Evolutionary conservation across 306 rosid species (phyloP), one percentile per base, ranked within the genome.

Genomic region (Malus orientalis): DNA sequence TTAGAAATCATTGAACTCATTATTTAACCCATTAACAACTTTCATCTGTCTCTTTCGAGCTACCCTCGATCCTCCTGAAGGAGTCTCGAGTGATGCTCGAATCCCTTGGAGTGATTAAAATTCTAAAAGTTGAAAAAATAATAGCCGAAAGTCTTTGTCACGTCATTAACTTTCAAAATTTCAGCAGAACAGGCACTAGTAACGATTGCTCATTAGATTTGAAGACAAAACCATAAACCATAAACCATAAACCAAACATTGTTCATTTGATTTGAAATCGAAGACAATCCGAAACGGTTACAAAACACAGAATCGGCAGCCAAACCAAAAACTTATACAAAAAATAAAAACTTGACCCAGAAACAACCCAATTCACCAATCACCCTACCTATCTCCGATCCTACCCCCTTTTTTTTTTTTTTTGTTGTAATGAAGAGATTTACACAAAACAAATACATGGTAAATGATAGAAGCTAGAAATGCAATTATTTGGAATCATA

Each of bases 281-380:
- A 68, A 44, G 63, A 66, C 76, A 58, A 38, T 73, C 76, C 76
- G 76, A 73, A 73, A 40, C 76, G 76, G 76, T 73, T 73, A 63
- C 45, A 73, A 73, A 73, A 73, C 68, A 42, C 77, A 60, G 69
- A 62, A 60, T 74, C 77, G 77, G 69, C n/a, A 74, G 69, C 68
- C 58, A 59, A 73, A 25, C 27, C 47, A 65, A 65, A 65, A 3
- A 19, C 36, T 6, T 30, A 30, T 14, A 63, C 30, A 22, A 40
- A 45, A 38, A 30, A 29, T 61, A 51, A 16, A 36, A 25, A 70
- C 1, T 13, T 4, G 23, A 49, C 55, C 29, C 22, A 60, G 22
- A 36, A 19, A 23, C 45, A 5, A 70, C 32, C 33, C 23, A 44
- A 11, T 3, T 40, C 54, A n/a, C 2, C 47, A 8, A 69, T n/a